phyloP scores from a whole-genome alignment of 2,329 filamentous ascomycete species.

The Aspergillus pseudoglaucus region DNA sequence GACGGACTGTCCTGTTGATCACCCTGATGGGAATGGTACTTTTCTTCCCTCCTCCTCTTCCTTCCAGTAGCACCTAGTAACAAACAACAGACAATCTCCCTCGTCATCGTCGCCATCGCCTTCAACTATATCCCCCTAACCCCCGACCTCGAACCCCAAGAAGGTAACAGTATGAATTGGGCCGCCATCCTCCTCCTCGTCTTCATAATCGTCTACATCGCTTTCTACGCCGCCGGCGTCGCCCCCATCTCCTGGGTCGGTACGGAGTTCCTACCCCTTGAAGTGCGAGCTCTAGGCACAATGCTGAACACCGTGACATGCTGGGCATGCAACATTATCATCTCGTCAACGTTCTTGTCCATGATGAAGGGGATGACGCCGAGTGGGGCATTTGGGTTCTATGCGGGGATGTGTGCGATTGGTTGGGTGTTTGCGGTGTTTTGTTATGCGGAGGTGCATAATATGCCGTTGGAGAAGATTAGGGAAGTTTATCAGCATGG shows the following conservation, averaged over 20 bases:
- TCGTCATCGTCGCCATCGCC: slow-evolving; percentile 35
- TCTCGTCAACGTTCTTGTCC: slow-evolving; percentile 44
- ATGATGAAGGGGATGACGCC: slow-evolving; percentile 46
- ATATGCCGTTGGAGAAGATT: slow-evolving; percentile 51
- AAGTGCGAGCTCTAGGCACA: slow-evolving; percentile 44
- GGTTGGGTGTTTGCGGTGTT: slow-evolving; percentile 45
- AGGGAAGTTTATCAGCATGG: slow-evolving; percentile 45
- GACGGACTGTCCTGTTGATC: slow-evolving; percentile 38
- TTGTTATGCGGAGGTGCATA: slow-evolving; percentile 50
- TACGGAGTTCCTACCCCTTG: slow-evolving; percentile 43
- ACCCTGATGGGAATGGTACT: slow-evolving; percentile 40
- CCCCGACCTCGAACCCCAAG: slow-evolving; percentile 31
- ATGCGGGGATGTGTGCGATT: slow-evolving; percentile 44
- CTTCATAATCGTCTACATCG: slow-evolving; percentile 40
- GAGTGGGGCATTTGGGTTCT: slow-evolving; percentile 47
- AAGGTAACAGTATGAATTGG: slow-evolving; percentile 25
- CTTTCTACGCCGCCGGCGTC: slow-evolving; percentile 41
- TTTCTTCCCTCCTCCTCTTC: not conserved
- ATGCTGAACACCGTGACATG: slow-evolving; percentile 35
- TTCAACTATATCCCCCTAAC: slow-evolving; percentile 45
- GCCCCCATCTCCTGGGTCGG: slow-evolving; percentile 45
- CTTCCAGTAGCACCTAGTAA: not conserved
- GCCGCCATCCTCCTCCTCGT: slow-evolving; percentile 35
- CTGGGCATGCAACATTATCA: slow-evolving; percentile 43
- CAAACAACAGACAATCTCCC: slow-evolving; percentile 7